Conservation (phyloP, 306 rosid genomes). For the Trichosanthes cucumerina region DNA sequence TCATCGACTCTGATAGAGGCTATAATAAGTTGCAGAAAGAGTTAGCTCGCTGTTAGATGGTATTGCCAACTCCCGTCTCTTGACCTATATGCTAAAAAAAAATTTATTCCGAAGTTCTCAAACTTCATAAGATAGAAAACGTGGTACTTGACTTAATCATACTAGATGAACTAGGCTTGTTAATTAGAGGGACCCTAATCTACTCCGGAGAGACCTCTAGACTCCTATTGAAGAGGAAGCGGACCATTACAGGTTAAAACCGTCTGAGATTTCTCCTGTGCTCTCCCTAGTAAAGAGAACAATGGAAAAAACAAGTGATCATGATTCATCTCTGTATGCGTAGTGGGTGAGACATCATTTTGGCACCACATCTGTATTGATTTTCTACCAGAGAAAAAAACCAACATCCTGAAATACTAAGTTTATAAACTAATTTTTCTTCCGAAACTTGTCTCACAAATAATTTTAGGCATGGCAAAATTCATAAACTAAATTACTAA, state of each 20-base stretch:
- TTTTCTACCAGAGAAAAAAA: not conserved
- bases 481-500: not conserved
- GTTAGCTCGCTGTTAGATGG: not conserved
- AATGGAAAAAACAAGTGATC: not conserved
- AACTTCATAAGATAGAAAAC: not conserved
- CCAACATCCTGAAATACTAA: not conserved
- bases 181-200: not conserved
- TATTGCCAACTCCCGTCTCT: not conserved
- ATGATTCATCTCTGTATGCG: not conserved
- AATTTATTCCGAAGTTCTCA: not conserved
- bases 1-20: not conserved
- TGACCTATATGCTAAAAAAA: not conserved
- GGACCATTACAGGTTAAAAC: not conserved
- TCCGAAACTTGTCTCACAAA: not conserved
- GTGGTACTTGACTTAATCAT: not conserved
- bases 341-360: not conserved
- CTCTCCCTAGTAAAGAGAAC: not conserved
- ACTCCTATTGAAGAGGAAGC: not conserved
- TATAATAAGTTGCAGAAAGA: not conserved
- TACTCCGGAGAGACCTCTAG: not conserved
- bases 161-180: not conserved
- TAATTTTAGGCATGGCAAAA: not conserved
- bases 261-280: not conserved
- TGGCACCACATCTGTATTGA: not conserved
- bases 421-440: not conserved